Percentiles rank a stretch among this genome's conserved stretches.
These are phyloP conservation scores for Xylariaceae sp. DNA, from an alignment of 2,329 filamentous ascomycete genomes.

Conservation along the genomic window DNA sequence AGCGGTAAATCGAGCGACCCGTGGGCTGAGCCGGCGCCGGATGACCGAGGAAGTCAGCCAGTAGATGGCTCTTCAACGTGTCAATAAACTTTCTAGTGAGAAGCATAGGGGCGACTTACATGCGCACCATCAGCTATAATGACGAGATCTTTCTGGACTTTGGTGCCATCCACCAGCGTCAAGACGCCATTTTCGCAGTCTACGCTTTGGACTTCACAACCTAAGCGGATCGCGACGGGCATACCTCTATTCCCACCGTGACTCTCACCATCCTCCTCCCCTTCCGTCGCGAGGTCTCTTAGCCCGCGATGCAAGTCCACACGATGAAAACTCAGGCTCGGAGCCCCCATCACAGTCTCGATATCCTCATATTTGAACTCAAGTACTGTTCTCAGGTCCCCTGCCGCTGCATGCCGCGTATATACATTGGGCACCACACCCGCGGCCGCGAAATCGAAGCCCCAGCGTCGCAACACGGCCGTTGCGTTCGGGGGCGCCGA, in stretches of 20 bases:
- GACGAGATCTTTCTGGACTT: slow-evolving; percentile 47
- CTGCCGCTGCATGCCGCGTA: slow-evolving; percentile 29
- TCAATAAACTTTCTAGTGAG: neutral
- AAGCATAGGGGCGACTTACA: slow-evolving; percentile 15
- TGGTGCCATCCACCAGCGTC: slow-evolving; percentile 39
- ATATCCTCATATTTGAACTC: slow-evolving; percentile 23
- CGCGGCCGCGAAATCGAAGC: slow-evolving; percentile 41
- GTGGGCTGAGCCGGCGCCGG: slow-evolving; percentile 18
- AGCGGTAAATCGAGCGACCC: slow-evolving; percentile 31
- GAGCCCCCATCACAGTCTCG: slow-evolving; percentile 36
- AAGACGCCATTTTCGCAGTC: slow-evolving; percentile 74
- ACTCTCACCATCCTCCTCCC: slow-evolving; percentile 31
- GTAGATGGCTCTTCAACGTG: slow-evolving; percentile 21
- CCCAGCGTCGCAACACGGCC: slow-evolving; percentile 43
- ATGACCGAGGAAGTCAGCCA: slow-evolving; percentile 25
- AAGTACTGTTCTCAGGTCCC: slow-evolving; percentile 13
- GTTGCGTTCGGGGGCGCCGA: slow-evolving; percentile 48
- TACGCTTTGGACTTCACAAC: slow-evolving; percentile 17
- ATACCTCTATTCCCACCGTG: slow-evolving; percentile 26
- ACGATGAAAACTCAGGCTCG: slow-evolving; percentile 47
- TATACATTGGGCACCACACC: slow-evolving; percentile 33
- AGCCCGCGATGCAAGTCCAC: slow-evolving; percentile 50
- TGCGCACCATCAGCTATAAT: slow-evolving; percentile 55
- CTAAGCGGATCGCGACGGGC: slow-evolving; percentile 17
- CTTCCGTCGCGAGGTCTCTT: slow-evolving; percentile 43